A percentile compares a stretch with the other conserved stretches of the same genome.
Conservation (phyloP, 305 asterid species). For the Stenogyne calaminthoides region DNA sequence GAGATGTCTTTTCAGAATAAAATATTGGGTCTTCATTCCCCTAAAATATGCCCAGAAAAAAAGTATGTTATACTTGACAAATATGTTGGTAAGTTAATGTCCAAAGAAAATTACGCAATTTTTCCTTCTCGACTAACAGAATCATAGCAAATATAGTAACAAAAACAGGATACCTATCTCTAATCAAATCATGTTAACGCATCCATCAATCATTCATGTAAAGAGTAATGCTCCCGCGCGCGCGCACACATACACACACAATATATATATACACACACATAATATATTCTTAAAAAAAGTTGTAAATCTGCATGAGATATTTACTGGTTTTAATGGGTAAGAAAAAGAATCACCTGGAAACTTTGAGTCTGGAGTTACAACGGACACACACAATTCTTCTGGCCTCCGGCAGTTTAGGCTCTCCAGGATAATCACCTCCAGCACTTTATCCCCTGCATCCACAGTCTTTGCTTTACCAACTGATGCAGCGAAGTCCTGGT, state of each 20-base stretch:
- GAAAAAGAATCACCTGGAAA: constrained; percentile 46
- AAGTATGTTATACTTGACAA: neutral
- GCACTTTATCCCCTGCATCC: constrained; percentile 24
- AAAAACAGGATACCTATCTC: constrained; percentile 12
- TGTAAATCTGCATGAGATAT: constrained; percentile 17
- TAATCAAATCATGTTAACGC: constrained; percentile 10
- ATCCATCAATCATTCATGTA: constrained; percentile 9
- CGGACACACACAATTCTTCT: constrained; percentile 38
- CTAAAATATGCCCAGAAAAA: neutral
- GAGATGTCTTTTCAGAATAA: neutral
- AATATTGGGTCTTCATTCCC: neutral
- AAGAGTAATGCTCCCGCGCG: neutral
- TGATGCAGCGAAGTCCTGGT: constrained; percentile 30
- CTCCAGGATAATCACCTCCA: constrained; percentile 38
- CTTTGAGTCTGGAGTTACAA: constrained; percentile 47
- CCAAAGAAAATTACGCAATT: neutral
- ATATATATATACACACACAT: neutral
- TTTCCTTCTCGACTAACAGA: constrained; percentile 2
- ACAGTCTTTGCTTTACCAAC: constrained; percentile 35
- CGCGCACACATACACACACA: neutral
- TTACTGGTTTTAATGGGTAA: constrained; percentile 21
- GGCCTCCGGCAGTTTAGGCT: constrained; percentile 33
- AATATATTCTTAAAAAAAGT: too few relatives aligned
- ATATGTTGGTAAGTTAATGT: neutral
- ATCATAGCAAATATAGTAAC: neutral